Evolutionary conservation across 2,329 filamentous ascomycete species (phyloP).

Genomic region (Sodiomyces alkalinus): DNA sequence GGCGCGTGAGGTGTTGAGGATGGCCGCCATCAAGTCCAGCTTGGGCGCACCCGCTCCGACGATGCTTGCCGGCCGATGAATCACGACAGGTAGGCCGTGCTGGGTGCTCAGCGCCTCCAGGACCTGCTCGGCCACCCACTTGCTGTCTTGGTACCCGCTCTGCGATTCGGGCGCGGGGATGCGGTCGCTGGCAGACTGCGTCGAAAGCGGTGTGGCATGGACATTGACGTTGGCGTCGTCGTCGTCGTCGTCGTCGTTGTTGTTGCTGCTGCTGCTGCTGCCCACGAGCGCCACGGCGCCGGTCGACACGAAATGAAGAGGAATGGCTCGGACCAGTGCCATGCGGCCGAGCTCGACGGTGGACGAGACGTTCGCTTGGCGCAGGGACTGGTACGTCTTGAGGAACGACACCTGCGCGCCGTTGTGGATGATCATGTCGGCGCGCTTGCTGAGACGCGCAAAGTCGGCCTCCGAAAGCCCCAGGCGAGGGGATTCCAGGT

Average conservation of each 20-base stretch:
- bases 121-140: constrained; percentile 19
- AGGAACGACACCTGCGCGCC: constrained; percentile 20
- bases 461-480: constrained; percentile 15
- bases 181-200: no score
- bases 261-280: no score
- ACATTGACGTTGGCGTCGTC: no score
- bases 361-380: constrained; percentile 14
- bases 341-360: constrained; percentile 14
- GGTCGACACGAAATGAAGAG: constrained; percentile 23
- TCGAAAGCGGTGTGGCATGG: no score
- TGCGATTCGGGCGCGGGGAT: constrained; percentile 10
- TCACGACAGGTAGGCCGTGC: constrained; percentile 9
- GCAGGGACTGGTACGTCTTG: constrained; percentile 15
- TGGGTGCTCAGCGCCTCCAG: constrained; percentile 11
- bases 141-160: constrained; percentile 16
- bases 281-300: constrained; percentile 9
- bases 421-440: constrained; percentile 34
- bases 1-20: no score
- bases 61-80: constrained; percentile 12
- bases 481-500: constrained; percentile 18
- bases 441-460: constrained; percentile 3
- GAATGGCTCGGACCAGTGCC: constrained; percentile 10
- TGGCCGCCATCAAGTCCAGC: background rate
- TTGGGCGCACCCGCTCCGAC: background rate
- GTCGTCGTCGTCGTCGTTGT: no score